Evolutionary conservation across 179 eudicot species (phyloP).

Genomic region (Heliamphora pulchella): DNA sequence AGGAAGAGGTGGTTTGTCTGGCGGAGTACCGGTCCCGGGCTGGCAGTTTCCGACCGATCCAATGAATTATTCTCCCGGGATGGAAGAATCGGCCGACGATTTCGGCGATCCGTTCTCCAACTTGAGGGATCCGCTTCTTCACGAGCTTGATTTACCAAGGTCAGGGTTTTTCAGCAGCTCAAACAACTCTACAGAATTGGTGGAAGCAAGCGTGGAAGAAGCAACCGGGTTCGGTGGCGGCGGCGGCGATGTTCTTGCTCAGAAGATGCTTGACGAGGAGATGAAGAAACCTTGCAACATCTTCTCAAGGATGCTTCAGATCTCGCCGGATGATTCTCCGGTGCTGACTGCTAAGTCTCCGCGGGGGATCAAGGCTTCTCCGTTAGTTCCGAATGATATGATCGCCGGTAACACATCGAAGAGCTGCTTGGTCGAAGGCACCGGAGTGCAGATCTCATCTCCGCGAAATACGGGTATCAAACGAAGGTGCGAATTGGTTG

Average conservation of each 20-base stretch:
- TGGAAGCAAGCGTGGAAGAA: slow-evolving; percentile 5
- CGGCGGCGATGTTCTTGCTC: slow-evolving; percentile 6
- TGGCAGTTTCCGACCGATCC: slow-evolving; percentile 31
- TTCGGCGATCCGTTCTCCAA: slow-evolving; percentile 51
- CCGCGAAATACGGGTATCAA: slow-evolving; percentile 66
- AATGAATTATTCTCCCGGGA: neutral
- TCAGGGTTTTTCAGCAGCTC: slow-evolving; percentile 12
- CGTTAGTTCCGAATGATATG: slow-evolving; percentile 19
- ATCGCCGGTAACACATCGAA: slow-evolving; percentile 21
- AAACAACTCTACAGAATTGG: slow-evolving; percentile 3
- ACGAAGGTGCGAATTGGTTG: slow-evolving; percentile 46
- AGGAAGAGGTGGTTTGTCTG: neutral
- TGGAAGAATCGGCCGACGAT: slow-evolving; percentile 25
- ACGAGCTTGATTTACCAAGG: slow-evolving; percentile 20
- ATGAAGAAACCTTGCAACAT: slow-evolving; percentile 22
- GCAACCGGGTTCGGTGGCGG: neutral
- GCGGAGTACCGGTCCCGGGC: slow-evolving; percentile 11
- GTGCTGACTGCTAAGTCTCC: slow-evolving; percentile 20
- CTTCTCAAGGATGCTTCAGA: slow-evolving; percentile 53
- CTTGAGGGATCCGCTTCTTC: slow-evolving; percentile 43
- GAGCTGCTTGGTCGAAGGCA: slow-evolving; percentile 24
- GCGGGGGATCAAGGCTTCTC: slow-evolving; percentile 13
- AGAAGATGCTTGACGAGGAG: neutral
- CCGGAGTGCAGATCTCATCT: slow-evolving; percentile 62
- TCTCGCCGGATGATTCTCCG: slow-evolving; percentile 19